Evolutionary conservation across 2,329 filamentous ascomycete genomes (phyloP).

Genomic region (Dactylellina haptotyla): DNA sequence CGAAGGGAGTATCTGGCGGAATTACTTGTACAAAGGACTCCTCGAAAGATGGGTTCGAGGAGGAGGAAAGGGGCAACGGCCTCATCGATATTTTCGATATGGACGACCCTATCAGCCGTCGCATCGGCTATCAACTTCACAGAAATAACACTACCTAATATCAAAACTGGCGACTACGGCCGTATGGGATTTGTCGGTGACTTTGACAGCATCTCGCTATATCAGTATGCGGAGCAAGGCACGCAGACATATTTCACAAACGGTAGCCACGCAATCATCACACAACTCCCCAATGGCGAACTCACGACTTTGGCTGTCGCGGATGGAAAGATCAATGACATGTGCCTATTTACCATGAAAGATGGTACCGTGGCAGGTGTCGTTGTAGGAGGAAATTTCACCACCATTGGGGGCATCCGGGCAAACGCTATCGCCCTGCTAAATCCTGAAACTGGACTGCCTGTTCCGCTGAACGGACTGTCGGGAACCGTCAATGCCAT

Average conservation of each 20-base stretch:
- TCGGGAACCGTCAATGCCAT: slow-evolving; percentile 83
- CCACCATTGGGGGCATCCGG: slow-evolving; percentile 79
- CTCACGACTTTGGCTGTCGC: slow-evolving; percentile 78
- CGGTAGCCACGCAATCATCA: slow-evolving; percentile 82
- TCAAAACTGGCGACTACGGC: slow-evolving; percentile 38
- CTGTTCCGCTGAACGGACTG: slow-evolving; percentile 81
- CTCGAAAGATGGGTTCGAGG: slow-evolving; percentile 42
- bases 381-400: slow-evolving; percentile 94
- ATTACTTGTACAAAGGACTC: slow-evolving; percentile 24
- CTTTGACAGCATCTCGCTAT: slow-evolving; percentile 90
- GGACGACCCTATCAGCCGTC: slow-evolving; percentile 37
- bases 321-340: slow-evolving; percentile 84
- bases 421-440: slow-evolving; percentile 84
- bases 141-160: slow-evolving; percentile 34
- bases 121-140: slow-evolving; percentile 47
- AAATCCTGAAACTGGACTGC: slow-evolving; percentile 74
- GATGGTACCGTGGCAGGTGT: slow-evolving; percentile 77
- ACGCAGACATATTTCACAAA: slow-evolving; percentile 75
- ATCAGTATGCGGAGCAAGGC: slow-evolving; percentile 82
- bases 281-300: slow-evolving; percentile 83
- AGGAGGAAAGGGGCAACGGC: slow-evolving; percentile 45
- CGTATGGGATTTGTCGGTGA: slow-evolving; percentile 68
- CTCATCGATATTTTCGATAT: slow-evolving; percentile 49
- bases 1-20: slow-evolving; percentile 20
- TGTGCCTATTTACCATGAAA: slow-evolving; percentile 79